These are phyloP conservation scores for Dothistroma pini DNA, from an alignment of 2,329 filamentous ascomycete species.

Conservation along the genomic window DNA sequence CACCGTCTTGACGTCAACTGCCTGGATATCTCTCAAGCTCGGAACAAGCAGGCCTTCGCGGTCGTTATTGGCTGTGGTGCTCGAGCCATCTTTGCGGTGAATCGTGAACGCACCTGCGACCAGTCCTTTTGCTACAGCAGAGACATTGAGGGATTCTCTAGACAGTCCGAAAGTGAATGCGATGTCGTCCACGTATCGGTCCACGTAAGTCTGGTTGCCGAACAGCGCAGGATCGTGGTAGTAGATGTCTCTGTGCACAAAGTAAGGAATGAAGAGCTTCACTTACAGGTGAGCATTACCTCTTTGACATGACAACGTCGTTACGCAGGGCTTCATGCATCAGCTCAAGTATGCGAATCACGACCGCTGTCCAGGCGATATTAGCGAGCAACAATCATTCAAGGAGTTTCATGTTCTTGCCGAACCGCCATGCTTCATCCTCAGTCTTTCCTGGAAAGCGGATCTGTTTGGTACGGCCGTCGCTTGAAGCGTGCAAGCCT, in stretches of 20 bases:
- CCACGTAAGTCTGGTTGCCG: conserved; percentile 62
- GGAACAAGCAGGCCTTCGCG: conserved; percentile 61
- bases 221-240: conserved; percentile 75
- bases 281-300: conserved; percentile 40
- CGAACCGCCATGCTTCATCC: conserved; percentile 58
- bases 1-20: conserved; percentile 48
- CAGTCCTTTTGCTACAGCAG: conserved; percentile 70
- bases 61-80: conserved; percentile 40
- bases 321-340: conserved; percentile 51
- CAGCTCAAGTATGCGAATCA: conserved; percentile 54
- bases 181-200: conserved; percentile 69
- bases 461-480: conserved; percentile 26
- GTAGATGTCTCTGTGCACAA: conserved; percentile 63
- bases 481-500: not conserved
- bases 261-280: conserved; percentile 13
- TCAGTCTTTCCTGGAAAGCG: conserved; percentile 54
- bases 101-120: conserved; percentile 58
- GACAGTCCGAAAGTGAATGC: conserved; percentile 65
- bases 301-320: conserved; percentile 53
- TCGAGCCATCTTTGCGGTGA: conserved; percentile 44
- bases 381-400: conserved; percentile 5
- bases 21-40: conserved; percentile 46
- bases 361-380: conserved; percentile 42
- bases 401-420: conserved; percentile 32
- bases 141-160: conserved; percentile 65